These are phyloP conservation scores for Candolleomyces aberdarensis DNA, from an alignment of 768 basidiomycete genomes.

Conservation along the genomic window DNA sequence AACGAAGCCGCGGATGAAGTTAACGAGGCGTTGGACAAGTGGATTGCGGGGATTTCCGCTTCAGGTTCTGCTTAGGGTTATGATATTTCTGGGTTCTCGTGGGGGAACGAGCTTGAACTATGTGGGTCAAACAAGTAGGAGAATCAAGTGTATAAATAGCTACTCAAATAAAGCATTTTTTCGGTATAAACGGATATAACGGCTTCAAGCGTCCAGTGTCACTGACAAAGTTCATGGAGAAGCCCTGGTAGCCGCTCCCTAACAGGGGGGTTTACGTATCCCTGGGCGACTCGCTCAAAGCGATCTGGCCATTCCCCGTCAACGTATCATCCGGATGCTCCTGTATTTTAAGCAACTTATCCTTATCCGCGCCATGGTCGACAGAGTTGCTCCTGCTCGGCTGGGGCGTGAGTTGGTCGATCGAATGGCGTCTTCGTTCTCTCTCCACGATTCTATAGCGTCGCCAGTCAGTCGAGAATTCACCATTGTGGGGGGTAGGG, in stretches of 20 bases:
- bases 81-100: too few species aligned
- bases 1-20: not conserved
- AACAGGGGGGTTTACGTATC: not conserved
- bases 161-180: too few species aligned
- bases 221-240: too few species aligned
- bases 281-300: slow-evolving; percentile 17
- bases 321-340: not conserved
- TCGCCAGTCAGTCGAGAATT: slow-evolving; percentile 21
- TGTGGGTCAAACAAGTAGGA: too few species aligned
- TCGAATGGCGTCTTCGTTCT: slow-evolving; percentile 33
- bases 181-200: too few species aligned
- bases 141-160: too few species aligned
- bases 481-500: not conserved
- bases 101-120: too few species aligned
- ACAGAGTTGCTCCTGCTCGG: slow-evolving; percentile 12
- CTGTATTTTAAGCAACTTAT: not conserved
- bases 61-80: not conserved
- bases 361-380: not conserved
- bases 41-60: not conserved
- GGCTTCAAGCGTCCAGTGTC: too few species aligned
- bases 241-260: too few species aligned
- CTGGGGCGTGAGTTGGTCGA: slow-evolving; percentile 35
- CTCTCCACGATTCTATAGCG: slow-evolving; percentile 1
- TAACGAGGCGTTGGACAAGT: not conserved
- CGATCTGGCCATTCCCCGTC: not conserved